These are phyloP conservation scores for Plectosphaerella cucumerina DNA, from an alignment of 2,329 filamentous ascomycete species.

Conservation along the genomic window DNA sequence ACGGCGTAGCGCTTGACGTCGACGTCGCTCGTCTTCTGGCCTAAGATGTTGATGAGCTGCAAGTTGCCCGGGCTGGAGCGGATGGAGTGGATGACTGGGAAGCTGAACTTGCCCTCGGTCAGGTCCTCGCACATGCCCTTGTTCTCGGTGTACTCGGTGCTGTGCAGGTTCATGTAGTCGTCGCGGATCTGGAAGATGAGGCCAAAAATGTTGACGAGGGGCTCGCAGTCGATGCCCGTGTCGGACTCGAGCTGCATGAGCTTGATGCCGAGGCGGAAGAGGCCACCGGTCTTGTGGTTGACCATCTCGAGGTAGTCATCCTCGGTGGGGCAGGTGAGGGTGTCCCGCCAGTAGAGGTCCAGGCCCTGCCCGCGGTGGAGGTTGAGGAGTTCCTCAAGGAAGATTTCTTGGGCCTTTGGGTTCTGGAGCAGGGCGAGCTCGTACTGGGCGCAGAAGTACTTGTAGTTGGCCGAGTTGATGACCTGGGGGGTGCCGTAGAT, in stretches of 20 bases:
- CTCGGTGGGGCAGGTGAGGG: constrained; percentile 76
- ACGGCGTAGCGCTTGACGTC: constrained; percentile 92
- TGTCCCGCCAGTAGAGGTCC: constrained; percentile 88
- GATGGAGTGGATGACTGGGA: constrained; percentile 92
- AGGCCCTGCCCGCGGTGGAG: constrained; percentile 85
- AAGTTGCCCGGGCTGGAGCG: constrained; percentile 68
- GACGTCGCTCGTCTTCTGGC: constrained; percentile 80
- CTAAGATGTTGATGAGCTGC: constrained; percentile 86
- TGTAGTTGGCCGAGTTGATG: constrained; percentile 87
- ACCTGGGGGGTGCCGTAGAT: constrained; percentile 86
- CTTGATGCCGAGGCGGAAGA: constrained; percentile 81
- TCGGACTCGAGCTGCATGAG: constrained; percentile 76
- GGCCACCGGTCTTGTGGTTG: constrained; percentile 81
- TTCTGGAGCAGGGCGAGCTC: constrained; percentile 70
- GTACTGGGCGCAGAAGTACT: constrained; percentile 76
- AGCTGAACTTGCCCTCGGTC: constrained; percentile 95
- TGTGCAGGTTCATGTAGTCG: constrained; percentile 87
- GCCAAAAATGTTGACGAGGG: constrained; percentile 80
- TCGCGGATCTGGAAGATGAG: constrained; percentile 88
- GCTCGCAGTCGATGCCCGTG: constrained; percentile 63
- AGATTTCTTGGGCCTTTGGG: constrained; percentile 63
- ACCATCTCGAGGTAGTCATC: constrained; percentile 96
- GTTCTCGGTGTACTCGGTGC: constrained; percentile 72
- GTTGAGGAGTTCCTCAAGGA: constrained; percentile 78
- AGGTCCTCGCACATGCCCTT: constrained; percentile 95